These are phyloP conservation scores for Grosmannia clavigera DNA, from an alignment of 2,329 filamentous ascomycete species.

Conservation along the genomic window DNA sequence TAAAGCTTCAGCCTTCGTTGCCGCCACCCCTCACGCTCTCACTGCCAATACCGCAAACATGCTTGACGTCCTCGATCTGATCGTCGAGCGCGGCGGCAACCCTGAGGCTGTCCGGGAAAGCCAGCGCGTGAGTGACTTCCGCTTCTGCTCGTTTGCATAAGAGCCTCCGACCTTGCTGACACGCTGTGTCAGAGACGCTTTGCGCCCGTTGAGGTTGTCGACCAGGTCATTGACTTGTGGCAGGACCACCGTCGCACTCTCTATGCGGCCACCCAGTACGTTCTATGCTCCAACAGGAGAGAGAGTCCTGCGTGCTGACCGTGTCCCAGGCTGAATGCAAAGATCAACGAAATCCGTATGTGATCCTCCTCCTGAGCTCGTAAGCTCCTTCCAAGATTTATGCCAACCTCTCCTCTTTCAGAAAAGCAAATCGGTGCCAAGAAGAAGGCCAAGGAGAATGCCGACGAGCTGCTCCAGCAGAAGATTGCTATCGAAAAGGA, in stretches of 20 bases:
- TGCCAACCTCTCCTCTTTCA: neutral
- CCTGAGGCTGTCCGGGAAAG: slow-evolving; percentile 86
- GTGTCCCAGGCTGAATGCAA: slow-evolving; percentile 44
- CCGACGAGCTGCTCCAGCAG: slow-evolving; percentile 63
- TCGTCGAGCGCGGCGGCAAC: slow-evolving; percentile 79
- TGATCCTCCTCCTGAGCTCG: neutral
- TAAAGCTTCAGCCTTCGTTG: neutral
- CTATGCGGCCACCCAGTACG: slow-evolving; percentile 46
- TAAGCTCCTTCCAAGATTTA: neutral
- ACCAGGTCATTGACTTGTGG: slow-evolving; percentile 79
- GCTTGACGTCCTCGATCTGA: slow-evolving; percentile 61
- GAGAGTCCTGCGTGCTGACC: neutral
- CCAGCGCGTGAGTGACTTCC: slow-evolving; percentile 40
- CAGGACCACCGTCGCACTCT: slow-evolving; percentile 64
- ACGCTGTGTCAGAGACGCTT: slow-evolving; percentile 43
- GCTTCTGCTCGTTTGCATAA: neutral
- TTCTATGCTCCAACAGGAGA: neutral
- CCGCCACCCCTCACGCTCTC: neutral
- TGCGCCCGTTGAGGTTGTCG: slow-evolving; percentile 72
- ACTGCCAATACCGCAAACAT: slow-evolving; percentile 4
- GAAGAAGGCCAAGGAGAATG: slow-evolving; percentile 92
- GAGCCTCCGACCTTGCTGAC: neutral
- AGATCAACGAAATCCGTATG: slow-evolving; percentile 57
- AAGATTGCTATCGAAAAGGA: slow-evolving; percentile 56
- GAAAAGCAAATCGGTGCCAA: slow-evolving; percentile 32